These are phyloP conservation scores for Exserohilum rostratum DNA, from an alignment of 2,329 filamentous ascomycete species.

Conservation along the genomic window DNA sequence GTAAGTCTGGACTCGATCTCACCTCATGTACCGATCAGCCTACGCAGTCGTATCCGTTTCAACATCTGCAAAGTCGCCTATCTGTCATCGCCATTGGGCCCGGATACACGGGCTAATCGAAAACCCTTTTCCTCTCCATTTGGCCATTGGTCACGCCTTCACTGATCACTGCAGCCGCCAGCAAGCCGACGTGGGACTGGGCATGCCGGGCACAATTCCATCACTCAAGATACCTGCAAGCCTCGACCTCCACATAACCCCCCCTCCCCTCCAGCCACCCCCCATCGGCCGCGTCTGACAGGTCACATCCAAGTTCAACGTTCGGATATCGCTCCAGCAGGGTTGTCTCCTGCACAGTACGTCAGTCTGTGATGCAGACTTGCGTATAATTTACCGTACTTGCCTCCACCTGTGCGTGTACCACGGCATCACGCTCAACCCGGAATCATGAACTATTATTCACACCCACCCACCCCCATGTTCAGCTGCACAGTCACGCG, in stretches of 20 bases:
- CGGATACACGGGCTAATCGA: not conserved
- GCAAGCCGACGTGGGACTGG: not conserved
- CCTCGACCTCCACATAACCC: not conserved
- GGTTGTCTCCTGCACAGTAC: no score
- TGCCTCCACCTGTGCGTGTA: not conserved
- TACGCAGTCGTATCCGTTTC: conserved; percentile 14
- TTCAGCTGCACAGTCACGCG: conserved; percentile 5
- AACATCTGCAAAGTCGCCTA: conserved; percentile 18
- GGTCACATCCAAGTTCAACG: not conserved
- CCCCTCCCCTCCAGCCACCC: not conserved
- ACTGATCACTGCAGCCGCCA: conserved; percentile 4
- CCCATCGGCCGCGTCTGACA: not conserved
- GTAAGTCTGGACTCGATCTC: conserved; percentile 12
- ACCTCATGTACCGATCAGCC: conserved; percentile 12
- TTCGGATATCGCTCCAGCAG: not conserved
- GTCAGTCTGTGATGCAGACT: not conserved
- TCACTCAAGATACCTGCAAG: conserved; percentile 6
- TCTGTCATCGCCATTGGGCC: conserved; percentile 8
- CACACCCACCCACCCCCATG: conserved; percentile 1
- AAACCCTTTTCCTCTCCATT: not conserved
- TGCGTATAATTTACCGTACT: no score
- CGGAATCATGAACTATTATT: conserved; percentile 2
- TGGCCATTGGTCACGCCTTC: conserved; percentile 14
- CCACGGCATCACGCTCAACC: not conserved
- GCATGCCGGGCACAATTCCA: not conserved